Percentiles rank a stretch among this genome's conserved stretches.
phyloP scores from a whole-genome alignment of 2,329 filamentous ascomycete species.

The Cladosporium cucumerinum region DNA sequence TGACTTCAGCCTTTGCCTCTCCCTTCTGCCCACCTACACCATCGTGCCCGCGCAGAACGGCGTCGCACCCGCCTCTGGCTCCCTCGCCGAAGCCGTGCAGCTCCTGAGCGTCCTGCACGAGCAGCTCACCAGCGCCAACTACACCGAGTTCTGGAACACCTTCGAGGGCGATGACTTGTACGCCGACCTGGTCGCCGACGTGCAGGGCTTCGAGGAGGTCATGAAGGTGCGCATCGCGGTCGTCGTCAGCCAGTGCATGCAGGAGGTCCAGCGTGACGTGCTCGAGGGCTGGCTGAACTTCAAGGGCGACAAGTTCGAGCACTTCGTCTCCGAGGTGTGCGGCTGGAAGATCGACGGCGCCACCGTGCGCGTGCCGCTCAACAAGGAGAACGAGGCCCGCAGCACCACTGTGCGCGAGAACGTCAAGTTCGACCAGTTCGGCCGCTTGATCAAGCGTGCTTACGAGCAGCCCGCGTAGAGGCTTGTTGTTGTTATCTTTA shows the following conservation, averaged over 20 bases:
- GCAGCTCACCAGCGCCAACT: constrained; percentile 85
- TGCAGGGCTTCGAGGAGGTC: constrained; percentile 90
- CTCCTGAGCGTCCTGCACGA: constrained; percentile 82
- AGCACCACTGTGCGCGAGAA: constrained; percentile 94
- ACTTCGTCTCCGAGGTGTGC: constrained; percentile 55
- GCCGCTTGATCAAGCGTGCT: constrained; percentile 73
- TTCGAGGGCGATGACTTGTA: constrained; percentile 93
- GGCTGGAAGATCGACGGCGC: constrained; percentile 75
- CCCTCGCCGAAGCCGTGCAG: constrained; percentile 81
- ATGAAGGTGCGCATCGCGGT: constrained; percentile 86
- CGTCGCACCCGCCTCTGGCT: constrained; percentile 53
- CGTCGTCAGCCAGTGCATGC: constrained; percentile 81
- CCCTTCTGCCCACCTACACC: constrained; percentile 84
- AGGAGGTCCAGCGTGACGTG: constrained; percentile 58
- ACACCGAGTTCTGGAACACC: constrained; percentile 87
- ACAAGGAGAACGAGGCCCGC: constrained; percentile 97
- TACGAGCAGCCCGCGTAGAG: constrained; percentile 72
- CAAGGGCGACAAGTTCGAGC: constrained; percentile 46
- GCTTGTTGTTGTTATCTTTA: background rate
- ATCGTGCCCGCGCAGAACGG: constrained; percentile 56
- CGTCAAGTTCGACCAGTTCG: constrained; percentile 85
- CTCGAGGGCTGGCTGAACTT: constrained; percentile 51
- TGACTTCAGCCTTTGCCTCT: constrained; percentile 90
- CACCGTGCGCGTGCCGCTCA: constrained; percentile 73
- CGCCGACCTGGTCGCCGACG: constrained; percentile 91